Base-by-base conservation (phyloP, 306 rosid genomes). In the Phaseolus lunatus region DNA sequence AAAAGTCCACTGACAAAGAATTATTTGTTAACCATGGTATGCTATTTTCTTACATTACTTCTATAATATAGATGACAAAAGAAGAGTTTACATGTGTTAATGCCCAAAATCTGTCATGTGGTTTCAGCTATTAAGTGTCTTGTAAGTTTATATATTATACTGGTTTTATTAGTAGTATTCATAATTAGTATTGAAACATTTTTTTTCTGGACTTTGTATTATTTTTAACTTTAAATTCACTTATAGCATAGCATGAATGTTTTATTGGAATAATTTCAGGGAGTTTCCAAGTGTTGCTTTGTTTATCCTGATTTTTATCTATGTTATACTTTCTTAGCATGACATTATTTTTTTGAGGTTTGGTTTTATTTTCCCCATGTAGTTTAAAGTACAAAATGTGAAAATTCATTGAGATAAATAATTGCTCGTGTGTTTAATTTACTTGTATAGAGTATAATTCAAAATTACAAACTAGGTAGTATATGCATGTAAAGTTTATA, bases 1-100 rank as follows among this genome's bases (percentile, higher is more conserved):
- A 62, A 18, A 84, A 74, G 67, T 76, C 54, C 43, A 20, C 22
- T 26, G 87, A 71, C 80, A 82, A 85, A 70, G 85, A 72, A 12
- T 81, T 74, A 74, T 89, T 79, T 82, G 80, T 85, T 20, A 89
- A 85, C 65, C 88, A 82, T 62, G 91, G 93, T 87, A 80, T 31
- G 73, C 39, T 29, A 35, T 58, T 24, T n/a, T 69, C n/a, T 18
- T 37, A 23, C 59, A 62, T 8, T 45, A 19, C 54, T 9, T 33
- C 44, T 77, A 41, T 4, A 5, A 31, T 74, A 11, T n/a, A 23
- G 45, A 8, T 67, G 53, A 12, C 7, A 23, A 58, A 48, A 74
- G 41, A n/a, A 74, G 29, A 29, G 23, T 67, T 66, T 27, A 9
- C 23, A 31, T 13, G n/a, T 49, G 22, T 61, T 75, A 43, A 3